Evolutionary conservation across 225 moss, liverwort and hornwort species (phyloP), one percentile per base, ranked within the genome.

Genomic region (Anthoceros angustus): DNA sequence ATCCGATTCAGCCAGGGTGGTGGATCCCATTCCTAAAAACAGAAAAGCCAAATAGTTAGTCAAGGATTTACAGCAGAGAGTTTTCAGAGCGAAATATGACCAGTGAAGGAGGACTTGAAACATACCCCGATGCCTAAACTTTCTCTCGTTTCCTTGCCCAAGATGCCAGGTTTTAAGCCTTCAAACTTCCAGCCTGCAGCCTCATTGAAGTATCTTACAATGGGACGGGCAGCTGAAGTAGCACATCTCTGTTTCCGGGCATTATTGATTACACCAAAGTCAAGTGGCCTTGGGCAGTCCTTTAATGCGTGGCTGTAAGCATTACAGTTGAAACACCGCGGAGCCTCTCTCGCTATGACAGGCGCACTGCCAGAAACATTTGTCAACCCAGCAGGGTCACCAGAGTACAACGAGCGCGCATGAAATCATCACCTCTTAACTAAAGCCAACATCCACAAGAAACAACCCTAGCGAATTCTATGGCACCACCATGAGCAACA

Each of bases 281-380:
- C 79, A 63, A 75, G 77, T 71, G 85, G 91, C 62, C 88, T 86
- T 65, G 80, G 69, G 69, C 95, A 95, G 72, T 84, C 80, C 67
- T 74, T 77, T 26, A 95, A 78, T 12, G 84, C 77, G 71, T 95
- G 95, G 68, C 85, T 86, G 65, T 95, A 91, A 15, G 86, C 83
- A 63, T 91, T 88, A 71, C 95, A 95, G 70, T 95, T 95, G 62
- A 95, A 95, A 77, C 95, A 95, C 71, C 95, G 80, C 62, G 77
- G 60, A 38, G 75, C 77, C 72, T 85, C 90, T 39, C 83, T 74
- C 15, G 81, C 32, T 32, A 32, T 32, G 32, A 32, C 32, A 32
- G 4, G 32, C 4, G 72, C 62, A 75, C 74, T 6, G 24, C 46
- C 39, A 69, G 10, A 39, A 50, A 72, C 69, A 78, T 82, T 63